A percentile compares a stretch with the other conserved stretches of the same genome.
Evolutionary conservation across 2,329 filamentous ascomycete species (phyloP).

Genomic region (Pseudogymnoascus sp.): DNA sequence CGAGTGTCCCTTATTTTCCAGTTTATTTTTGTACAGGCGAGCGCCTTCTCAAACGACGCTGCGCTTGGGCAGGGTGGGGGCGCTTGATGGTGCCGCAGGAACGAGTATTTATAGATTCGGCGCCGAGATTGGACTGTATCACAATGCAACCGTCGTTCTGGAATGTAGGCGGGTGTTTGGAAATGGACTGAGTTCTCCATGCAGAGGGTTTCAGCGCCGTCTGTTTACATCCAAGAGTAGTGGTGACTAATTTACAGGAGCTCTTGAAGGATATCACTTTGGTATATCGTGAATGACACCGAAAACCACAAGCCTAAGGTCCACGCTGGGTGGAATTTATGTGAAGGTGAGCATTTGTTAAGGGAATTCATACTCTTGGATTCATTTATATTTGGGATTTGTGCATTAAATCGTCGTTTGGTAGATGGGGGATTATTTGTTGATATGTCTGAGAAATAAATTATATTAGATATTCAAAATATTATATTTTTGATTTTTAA

Average conservation of each 20-base stretch:
- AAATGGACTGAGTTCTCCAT: neutral
- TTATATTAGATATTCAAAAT: neutral
- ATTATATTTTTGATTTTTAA: neutral
- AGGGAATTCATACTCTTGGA: neutral
- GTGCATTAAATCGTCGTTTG: neutral
- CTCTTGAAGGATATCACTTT: neutral
- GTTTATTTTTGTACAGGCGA: neutral
- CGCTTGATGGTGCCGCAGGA: neutral
- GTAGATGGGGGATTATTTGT: neutral
- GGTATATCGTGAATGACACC: neutral
- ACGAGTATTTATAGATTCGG: conserved; percentile 3
- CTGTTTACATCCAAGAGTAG: neutral
- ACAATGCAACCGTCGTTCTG: neutral
- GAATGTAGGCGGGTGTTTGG: neutral
- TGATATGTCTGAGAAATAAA: neutral
- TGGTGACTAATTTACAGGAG: neutral
- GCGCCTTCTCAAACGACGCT: neutral
- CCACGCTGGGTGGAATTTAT: neutral
- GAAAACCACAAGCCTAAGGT: neutral
- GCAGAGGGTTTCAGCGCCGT: neutral
- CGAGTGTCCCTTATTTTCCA: neutral
- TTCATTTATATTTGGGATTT: neutral
- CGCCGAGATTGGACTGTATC: neutral
- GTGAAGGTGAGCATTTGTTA: neutral
- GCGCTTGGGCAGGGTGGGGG: neutral